These are phyloP conservation scores for Camelina laxa DNA, from an alignment of 345 rosid genomes.

Conservation along the genomic window DNA sequence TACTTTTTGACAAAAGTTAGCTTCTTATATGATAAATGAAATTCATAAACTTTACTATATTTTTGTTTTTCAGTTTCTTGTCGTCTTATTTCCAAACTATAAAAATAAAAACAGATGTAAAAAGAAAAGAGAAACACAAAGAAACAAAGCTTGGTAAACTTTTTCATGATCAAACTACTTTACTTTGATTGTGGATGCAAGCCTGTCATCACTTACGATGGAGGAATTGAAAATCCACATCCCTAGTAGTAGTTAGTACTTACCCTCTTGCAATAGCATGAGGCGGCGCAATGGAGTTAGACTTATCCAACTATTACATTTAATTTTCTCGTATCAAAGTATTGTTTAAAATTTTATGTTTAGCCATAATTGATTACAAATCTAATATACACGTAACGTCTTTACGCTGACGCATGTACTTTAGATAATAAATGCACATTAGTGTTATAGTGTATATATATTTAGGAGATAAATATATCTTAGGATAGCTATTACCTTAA, in stretches of 20 bases:
- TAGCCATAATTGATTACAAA: too few species aligned
- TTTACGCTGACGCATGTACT: not conserved
- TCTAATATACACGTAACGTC: not conserved
- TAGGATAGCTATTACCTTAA: constrained; percentile 1
- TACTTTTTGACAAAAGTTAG: not conserved
- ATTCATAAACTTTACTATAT: too few species aligned
- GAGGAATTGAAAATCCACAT: too few species aligned
- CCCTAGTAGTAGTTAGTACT: too few species aligned
- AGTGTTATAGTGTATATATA: not conserved
- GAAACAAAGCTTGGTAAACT: too few species aligned
- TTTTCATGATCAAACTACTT: too few species aligned
- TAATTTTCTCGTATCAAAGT: not conserved
- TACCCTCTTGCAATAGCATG: too few species aligned
- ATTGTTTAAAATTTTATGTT: too few species aligned
- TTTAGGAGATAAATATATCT: constrained; percentile 3
- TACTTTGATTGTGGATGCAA: too few species aligned
- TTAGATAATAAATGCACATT: not conserved
- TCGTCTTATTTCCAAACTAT: not conserved
- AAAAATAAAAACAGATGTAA: not conserved
- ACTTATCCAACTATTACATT: not conserved
- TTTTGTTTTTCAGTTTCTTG: not conserved
- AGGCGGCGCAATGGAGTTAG: not conserved
- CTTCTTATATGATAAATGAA: too few species aligned
- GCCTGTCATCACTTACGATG: too few species aligned
- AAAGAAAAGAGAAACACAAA: not conserved